phyloP scores from a whole-genome alignment of 1,139 yeast species.

The Yamadazyma conglobata region DNA sequence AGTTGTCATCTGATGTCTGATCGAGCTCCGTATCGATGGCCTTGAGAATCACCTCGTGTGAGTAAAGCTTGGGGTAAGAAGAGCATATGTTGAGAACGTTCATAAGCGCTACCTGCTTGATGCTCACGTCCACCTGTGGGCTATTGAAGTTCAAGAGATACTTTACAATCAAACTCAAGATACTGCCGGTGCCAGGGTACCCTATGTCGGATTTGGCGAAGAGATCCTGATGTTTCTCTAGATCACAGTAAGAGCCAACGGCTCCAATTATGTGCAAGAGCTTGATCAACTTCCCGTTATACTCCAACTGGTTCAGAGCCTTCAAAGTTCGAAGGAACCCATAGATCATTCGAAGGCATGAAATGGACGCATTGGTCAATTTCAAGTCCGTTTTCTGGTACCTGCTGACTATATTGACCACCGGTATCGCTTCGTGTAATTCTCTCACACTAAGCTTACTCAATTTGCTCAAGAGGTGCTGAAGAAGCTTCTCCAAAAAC shows the following conservation, averaged over 20 bases:
- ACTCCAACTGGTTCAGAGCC: constrained; percentile 3
- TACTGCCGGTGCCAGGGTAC: constrained; percentile 49
- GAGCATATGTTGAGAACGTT: constrained; percentile 58
- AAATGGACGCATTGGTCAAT: constrained; percentile 57
- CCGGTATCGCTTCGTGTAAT: constrained; percentile 66
- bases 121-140: constrained; percentile 19
- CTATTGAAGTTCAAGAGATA: constrained; percentile 51
- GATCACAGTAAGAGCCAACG: constrained; percentile 64
- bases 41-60: constrained; percentile 49
- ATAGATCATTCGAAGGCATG: constrained; percentile 48
- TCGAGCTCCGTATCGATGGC: constrained; percentile 53
- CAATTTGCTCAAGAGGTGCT: constrained; percentile 18
- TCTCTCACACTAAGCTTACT: constrained; percentile 59
- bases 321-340: neutral
- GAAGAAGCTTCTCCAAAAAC: constrained; percentile 24
- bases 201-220: constrained; percentile 41
- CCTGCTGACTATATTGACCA: constrained; percentile 54
- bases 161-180: constrained; percentile 54
- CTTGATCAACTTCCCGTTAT: constrained; percentile 51
- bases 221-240: constrained; percentile 43
- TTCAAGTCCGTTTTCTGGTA: constrained; percentile 44
- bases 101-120: constrained; percentile 51
- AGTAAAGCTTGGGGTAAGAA: constrained; percentile 59
- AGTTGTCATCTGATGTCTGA: constrained; percentile 21
- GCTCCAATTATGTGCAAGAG: constrained; percentile 62